Base-by-base conservation (phyloP, 2,329 filamentous ascomycete species). In the Ceratocystis albifundus region DNA sequence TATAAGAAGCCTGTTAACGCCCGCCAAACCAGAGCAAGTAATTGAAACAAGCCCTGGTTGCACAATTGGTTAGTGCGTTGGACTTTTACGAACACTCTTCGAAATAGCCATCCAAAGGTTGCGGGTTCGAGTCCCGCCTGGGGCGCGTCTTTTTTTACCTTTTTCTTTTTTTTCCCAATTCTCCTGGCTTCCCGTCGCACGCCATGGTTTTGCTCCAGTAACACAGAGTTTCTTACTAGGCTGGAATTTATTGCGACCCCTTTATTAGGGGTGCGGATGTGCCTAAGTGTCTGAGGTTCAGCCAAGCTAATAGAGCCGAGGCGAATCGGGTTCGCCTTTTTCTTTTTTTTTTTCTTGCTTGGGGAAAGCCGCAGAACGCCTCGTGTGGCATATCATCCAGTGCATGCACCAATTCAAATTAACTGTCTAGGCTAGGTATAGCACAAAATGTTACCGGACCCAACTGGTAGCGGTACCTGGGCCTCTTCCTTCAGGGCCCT, bases 51-150 rank as follows among this genome's bases (percentile, higher is more conserved):
- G 68, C 68, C 67, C 68, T 66, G 68, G 68, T 69, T 68, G 68
- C 68, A 69, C 68, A 69, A 69, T 69, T 69, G 68, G 68, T 69
- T 69, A 69, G 68, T 69, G 68, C 68, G 68, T 69, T 69, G 68
- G 68, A 69, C 68, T 69, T 69, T 69, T 69, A 69, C 41, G 62
- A 62, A 59, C 41, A 32, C 36, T 15, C 55, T 45, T 59, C 22
- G 41, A 50, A 36, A 44, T 55, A 59, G 59, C 44, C 48, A 69
- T 69, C 68, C 68, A 69, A 69, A 69, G 68, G 68, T 69, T 69
- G 68, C 66, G 68, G 68, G 68, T 69, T 69, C 68, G 68, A 69
- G 64, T 66, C 68, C 68, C 68, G 66, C 68, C 68, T 69, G 66
- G 68, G 67, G 68, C 68, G 68, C 25, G 22, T 62, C 32, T 20